Evolutionary conservation across 495 filamentous ascomycete species (phyloP).

Genomic region (Penicillium subrubescens): DNA sequence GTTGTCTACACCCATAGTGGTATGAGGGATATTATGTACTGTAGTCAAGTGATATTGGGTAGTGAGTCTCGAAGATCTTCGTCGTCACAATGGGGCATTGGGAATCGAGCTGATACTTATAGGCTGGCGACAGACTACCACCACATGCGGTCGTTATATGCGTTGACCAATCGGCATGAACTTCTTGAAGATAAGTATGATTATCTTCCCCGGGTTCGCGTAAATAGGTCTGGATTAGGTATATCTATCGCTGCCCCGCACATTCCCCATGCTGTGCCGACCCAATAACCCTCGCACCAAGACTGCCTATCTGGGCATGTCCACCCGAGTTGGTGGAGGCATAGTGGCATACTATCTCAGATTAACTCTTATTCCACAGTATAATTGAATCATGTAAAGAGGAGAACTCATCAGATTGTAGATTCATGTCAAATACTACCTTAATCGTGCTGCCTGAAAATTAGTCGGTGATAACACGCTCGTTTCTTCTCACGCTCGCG

Average conservation of each 20-base stretch:
- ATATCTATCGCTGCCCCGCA: slow-evolving; percentile 7
- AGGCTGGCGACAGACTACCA: neutral
- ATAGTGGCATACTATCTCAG: neutral
- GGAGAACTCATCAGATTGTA: neutral
- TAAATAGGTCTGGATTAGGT: neutral
- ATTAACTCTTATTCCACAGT: neutral
- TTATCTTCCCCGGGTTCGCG: neutral
- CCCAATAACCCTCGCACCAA: neutral
- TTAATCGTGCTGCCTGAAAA: neutral
- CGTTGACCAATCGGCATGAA: neutral
- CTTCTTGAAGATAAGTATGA: neutral
- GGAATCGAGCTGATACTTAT: neutral
- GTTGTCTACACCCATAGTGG: neutral
- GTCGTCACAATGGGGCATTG: neutral
- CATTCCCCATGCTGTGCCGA: neutral
- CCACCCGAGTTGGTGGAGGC: neutral
- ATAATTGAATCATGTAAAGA: neutral
- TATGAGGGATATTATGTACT: neutral
- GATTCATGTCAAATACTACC: neutral
- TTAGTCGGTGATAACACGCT: neutral
- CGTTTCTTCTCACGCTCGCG: neutral
- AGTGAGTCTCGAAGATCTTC: neutral
- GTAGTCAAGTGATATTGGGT: neutral
- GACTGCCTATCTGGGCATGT: slow-evolving; percentile 1
- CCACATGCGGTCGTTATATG: neutral